phyloP scores from a whole-genome alignment of 73 alveolate species.

The Paraurostyla sp. region DNA sequence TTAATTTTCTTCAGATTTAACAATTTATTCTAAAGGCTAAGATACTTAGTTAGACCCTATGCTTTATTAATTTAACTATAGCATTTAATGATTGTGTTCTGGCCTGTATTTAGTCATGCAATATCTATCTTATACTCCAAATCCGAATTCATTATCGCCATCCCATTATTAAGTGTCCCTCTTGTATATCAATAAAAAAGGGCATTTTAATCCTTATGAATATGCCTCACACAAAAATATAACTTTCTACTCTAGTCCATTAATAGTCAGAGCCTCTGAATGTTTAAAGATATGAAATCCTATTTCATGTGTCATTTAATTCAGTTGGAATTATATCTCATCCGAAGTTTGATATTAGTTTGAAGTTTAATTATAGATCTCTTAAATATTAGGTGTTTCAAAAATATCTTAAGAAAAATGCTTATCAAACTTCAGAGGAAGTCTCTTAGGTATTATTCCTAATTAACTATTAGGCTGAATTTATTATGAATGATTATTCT shows the following conservation, averaged over 20 bases:
- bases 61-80: too few species aligned
- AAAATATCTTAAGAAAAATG: neutral
- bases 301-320: neutral
- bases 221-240: neutral
- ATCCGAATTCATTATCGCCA: neutral
- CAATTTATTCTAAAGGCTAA: too few species aligned
- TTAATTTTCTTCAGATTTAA: too few species aligned
- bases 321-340: neutral
- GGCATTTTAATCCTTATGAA: constrained; percentile 1
- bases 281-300: constrained; percentile 15
- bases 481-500: too few species aligned
- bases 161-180: neutral
- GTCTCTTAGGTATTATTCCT: too few species aligned
- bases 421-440: too few species aligned
- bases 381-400: neutral
- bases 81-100: constrained; percentile 33
- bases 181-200: neutral
- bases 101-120: neutral
- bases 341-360: neutral
- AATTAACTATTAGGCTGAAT: too few species aligned
- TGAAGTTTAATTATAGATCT: neutral
- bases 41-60: too few species aligned
- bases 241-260: neutral
- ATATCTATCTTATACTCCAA: constrained; percentile 20
- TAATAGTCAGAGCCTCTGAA: neutral